Evolutionary conservation across 2,329 filamentous ascomycete genomes (phyloP).

Genomic region (Hysterium pulicare): DNA sequence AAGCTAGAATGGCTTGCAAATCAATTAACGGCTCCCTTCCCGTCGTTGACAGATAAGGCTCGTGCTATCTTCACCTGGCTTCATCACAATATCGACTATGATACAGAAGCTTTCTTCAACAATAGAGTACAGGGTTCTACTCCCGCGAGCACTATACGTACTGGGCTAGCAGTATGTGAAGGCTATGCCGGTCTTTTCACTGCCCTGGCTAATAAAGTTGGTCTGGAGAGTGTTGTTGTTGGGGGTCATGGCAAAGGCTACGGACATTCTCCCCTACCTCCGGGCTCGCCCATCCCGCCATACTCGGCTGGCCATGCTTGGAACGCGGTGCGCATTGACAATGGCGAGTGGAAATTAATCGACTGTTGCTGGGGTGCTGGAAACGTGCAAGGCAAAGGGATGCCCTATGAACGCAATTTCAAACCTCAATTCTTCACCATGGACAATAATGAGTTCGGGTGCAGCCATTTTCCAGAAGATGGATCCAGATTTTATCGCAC

Average conservation of each 20-base stretch:
- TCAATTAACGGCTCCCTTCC: slow-evolving; percentile 74
- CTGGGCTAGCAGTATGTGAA: slow-evolving; percentile 83
- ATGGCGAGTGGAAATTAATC: slow-evolving; percentile 84
- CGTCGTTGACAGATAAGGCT: slow-evolving; percentile 84
- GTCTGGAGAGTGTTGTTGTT: slow-evolving; percentile 73
- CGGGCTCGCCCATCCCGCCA: slow-evolving; percentile 64
- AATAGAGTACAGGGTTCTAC: slow-evolving; percentile 64
- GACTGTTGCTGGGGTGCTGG: slow-evolving; percentile 95
- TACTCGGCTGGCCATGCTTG: slow-evolving; percentile 72
- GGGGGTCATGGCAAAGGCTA: slow-evolving; percentile 83
- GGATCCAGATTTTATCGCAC: slow-evolving; percentile 66
- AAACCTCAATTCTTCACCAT: slow-evolving; percentile 58
- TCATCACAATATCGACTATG: slow-evolving; percentile 89
- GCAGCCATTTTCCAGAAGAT: slow-evolving; percentile 74
- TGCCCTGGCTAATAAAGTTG: slow-evolving; percentile 72
- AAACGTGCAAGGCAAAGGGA: slow-evolving; percentile 52
- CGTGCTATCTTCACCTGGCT: slow-evolving; percentile 92
- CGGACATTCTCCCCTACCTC: slow-evolving; percentile 61
- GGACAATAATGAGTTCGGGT: slow-evolving; percentile 76
- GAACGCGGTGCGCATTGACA: slow-evolving; percentile 88
- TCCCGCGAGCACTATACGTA: slow-evolving; percentile 68
- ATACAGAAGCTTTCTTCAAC: slow-evolving; percentile 74
- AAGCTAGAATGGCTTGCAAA: slow-evolving; percentile 71
- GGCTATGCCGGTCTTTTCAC: slow-evolving; percentile 85
- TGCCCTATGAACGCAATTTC: slow-evolving; percentile 66